Evolutionary conservation across 306 rosid genomes (phyloP).

Genomic region (Cucumis sativus): Cucumber_9930_V3 NC_026659.2:6496001-6496500

Average conservation of each 20-base stretch:
- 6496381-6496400: constrained; percentile 82
- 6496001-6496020: not conserved
- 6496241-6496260: not conserved
- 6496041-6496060: not conserved
- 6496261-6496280: not conserved
- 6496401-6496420: constrained; percentile 55
- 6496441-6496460: constrained; percentile 5
- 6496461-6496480: not conserved
- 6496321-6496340: constrained; percentile 50
- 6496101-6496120: not conserved
- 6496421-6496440: constrained; percentile 38
- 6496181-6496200: too few species aligned
- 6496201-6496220: not conserved
- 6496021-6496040: not conserved
- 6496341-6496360: constrained; percentile 84
- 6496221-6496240: not conserved
- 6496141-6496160: not conserved
- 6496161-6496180: not conserved
- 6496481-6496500: constrained; percentile 19
- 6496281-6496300: constrained; percentile 7
- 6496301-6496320: constrained; percentile 35
- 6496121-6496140: not conserved
- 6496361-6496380: constrained; percentile 28
- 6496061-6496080: too few species aligned
- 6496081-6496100: not conserved